A percentile compares a stretch with the other conserved stretches of the same genome.
Evolutionary conservation across 139 green algal species (phyloP).

Genomic region (Eudorina sp.): DNA sequence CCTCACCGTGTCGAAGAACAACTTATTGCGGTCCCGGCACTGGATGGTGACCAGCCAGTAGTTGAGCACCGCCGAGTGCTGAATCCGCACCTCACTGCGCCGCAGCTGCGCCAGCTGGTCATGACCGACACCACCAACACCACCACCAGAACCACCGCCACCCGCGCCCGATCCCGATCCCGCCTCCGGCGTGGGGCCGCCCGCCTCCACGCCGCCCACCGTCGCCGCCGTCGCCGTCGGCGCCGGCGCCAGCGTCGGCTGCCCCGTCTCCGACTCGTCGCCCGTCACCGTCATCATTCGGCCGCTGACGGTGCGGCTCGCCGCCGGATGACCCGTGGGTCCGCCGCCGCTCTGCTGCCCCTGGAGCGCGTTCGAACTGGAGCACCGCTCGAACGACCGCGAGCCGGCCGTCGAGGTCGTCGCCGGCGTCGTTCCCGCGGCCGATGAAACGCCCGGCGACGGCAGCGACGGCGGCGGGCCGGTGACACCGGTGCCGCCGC

Average conservation of each 20-base stretch:
- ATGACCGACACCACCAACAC: not conserved
- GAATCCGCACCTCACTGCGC: constrained; percentile 76
- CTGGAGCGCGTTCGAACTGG: constrained; percentile 3
- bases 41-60: constrained; percentile 92
- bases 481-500: too few relatives aligned
- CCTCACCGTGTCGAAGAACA: constrained; percentile 92
- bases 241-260: constrained; percentile 6
- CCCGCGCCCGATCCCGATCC: too few relatives aligned
- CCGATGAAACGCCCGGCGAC: not conserved
- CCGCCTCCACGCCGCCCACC: not conserved
- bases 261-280: constrained; percentile 7
- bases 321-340: not conserved
- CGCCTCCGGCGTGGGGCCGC: too few relatives aligned
- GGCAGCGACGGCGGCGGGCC: not conserved
- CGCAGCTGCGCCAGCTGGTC: constrained; percentile 38
- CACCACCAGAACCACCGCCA: too few relatives aligned
- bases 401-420: not conserved
- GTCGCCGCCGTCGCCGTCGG: constrained; percentile 5
- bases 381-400: not conserved
- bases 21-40: constrained; percentile 92
- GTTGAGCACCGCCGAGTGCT: constrained; percentile 68
- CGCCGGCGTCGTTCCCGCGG: not conserved
- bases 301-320: not conserved
- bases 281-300: constrained; percentile 32
- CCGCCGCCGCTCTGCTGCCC: not conserved